Conservation (phyloP, 129 eudicot genomes). For the Ambrosia artemisiifolia region DNA sequence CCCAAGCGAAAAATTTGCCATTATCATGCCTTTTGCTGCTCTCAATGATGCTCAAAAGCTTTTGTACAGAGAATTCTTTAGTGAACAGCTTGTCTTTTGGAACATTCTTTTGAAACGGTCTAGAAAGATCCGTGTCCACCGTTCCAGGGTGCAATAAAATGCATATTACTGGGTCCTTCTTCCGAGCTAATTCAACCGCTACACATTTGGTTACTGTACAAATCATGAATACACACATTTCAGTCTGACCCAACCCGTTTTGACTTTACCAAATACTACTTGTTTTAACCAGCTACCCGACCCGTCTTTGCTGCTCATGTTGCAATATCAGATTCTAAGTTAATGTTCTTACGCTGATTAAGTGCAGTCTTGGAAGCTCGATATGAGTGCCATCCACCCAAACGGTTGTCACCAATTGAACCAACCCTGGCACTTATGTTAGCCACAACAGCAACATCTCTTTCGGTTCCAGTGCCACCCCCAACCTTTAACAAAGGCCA, state of each 20-base stretch:
- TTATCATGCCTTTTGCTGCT: constrained; percentile 65
- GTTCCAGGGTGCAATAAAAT: constrained; percentile 93
- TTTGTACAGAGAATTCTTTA: constrained; percentile 77
- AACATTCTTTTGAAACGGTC: constrained; percentile 87
- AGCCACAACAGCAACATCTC: constrained; percentile 81
- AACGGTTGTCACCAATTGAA: constrained; percentile 76
- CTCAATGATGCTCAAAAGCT: constrained; percentile 60
- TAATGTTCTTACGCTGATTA: constrained; percentile 62
- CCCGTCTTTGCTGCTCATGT: not conserved
- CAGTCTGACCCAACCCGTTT: not conserved
- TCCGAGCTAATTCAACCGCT: constrained; percentile 80
- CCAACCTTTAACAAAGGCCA: constrained; percentile 96
- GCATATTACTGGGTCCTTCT: constrained; percentile 83
- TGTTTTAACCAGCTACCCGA: constrained; percentile 1
- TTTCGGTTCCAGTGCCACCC: constrained; percentile 63
- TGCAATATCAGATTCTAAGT: constrained; percentile 2
- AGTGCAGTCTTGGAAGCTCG: constrained; percentile 88
- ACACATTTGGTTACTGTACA: constrained; percentile 74
- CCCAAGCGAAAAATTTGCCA: constrained; percentile 98
- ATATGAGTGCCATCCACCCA: constrained; percentile 99
- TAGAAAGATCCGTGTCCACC: constrained; percentile 87
- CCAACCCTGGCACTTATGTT: constrained; percentile 96
- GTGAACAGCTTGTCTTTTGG: constrained; percentile 83
- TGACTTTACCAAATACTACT: not conserved
- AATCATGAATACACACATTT: not conserved